Conservation (phyloP, 2,329 filamentous ascomycete species). For the Microcera coccophila region DNA sequence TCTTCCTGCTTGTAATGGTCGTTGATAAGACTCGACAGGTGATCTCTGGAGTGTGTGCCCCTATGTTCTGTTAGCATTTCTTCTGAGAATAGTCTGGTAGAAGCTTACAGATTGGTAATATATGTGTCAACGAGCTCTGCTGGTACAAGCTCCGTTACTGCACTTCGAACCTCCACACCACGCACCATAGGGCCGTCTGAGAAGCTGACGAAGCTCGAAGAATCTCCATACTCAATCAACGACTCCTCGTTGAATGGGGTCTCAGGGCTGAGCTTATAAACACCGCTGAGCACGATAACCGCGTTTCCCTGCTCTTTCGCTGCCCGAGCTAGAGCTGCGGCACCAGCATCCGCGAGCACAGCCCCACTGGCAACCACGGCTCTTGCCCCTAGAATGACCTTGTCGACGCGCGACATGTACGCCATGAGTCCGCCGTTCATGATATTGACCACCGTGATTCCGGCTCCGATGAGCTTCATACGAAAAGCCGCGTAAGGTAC, state of each 20-base stretch:
- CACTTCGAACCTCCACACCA: conserved; percentile 72
- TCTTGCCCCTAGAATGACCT: conserved; percentile 86
- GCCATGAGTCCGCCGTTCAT: conserved; percentile 84
- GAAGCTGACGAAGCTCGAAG: conserved; percentile 71
- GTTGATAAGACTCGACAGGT: conserved; percentile 67
- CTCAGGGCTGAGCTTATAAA: conserved; percentile 91
- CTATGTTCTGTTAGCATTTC: conserved; percentile 33
- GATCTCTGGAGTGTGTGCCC: conserved; percentile 65
- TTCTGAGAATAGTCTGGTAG: conserved; percentile 1
- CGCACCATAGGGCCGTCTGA: conserved; percentile 76
- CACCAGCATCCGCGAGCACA: conserved; percentile 79
- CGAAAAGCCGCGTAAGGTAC: conserved; percentile 55
- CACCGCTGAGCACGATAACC: conserved; percentile 82
- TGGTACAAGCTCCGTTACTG: conserved; percentile 77
- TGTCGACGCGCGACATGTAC: conserved; percentile 92
- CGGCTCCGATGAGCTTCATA: conserved; percentile 72
- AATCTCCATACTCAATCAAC: conserved; percentile 81
- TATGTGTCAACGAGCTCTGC: conserved; percentile 74
- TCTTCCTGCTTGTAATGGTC: conserved; percentile 76
- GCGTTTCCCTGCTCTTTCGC: conserved; percentile 78
- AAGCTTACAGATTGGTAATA: conserved; percentile 69
- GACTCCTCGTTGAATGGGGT: conserved; percentile 79
- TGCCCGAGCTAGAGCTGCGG: conserved; percentile 75
- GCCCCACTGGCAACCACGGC: conserved; percentile 86
- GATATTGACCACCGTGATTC: conserved; percentile 78